These are phyloP conservation scores for Neurospora africana DNA, from an alignment of 495 filamentous ascomycete genomes.

Conservation along the genomic window DNA sequence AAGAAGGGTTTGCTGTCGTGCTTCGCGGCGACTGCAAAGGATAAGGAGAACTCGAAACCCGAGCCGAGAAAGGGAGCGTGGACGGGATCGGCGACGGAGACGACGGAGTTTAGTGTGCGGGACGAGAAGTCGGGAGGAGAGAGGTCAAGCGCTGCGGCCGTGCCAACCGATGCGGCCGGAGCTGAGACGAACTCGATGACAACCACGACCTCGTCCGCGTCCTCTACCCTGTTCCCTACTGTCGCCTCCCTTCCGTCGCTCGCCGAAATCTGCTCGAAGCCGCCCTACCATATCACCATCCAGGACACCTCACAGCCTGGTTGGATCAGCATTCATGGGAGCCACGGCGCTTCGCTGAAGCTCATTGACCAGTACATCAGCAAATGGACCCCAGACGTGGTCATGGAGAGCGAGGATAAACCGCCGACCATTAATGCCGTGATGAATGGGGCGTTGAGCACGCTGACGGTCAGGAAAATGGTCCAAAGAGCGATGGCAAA, in stretches of 20 bases:
- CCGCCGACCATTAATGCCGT: background rate
- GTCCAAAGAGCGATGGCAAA: background rate
- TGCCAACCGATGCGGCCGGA: no score
- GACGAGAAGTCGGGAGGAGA: slow-evolving; percentile 3
- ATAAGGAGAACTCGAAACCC: slow-evolving; percentile 8
- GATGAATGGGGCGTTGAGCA: background rate
- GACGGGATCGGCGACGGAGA: background rate
- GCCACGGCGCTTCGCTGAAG: slow-evolving; percentile 30
- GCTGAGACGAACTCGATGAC: slow-evolving; percentile 19
- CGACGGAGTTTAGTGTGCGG: background rate
- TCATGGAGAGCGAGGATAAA: background rate
- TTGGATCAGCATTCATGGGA: slow-evolving; percentile 24
- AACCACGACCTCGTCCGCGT: background rate
- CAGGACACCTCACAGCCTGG: background rate
- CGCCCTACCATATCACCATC: slow-evolving; percentile 31
- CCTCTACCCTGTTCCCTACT: slow-evolving; percentile 15
- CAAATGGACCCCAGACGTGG: background rate
- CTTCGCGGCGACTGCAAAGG: background rate
- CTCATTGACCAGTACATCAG: slow-evolving; percentile 5
- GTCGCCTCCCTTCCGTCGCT: slow-evolving; percentile 21
- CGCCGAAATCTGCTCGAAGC: slow-evolving; percentile 25
- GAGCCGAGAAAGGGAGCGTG: background rate
- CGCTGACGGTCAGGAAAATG: background rate
- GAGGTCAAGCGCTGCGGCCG: background rate
- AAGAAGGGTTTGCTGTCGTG: background rate